These are phyloP conservation scores for Ascochyta lentis DNA, from an alignment of 2,329 filamentous ascomycete species.

Conservation along the genomic window DNA sequence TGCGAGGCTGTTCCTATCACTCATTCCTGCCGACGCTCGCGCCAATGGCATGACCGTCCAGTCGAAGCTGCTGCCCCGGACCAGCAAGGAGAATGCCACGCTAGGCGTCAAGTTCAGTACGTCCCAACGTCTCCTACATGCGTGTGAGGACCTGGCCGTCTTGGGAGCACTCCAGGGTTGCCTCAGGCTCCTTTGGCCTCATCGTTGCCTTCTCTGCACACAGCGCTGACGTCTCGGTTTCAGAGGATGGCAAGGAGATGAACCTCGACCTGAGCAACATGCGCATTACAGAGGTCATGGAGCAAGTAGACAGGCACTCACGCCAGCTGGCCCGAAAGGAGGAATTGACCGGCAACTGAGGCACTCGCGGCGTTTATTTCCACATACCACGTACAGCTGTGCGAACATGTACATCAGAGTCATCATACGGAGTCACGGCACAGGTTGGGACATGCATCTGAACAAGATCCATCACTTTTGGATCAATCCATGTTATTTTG, in stretches of 20 bases:
- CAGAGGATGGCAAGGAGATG: slow-evolving; percentile 93
- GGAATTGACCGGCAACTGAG: slow-evolving; percentile 66
- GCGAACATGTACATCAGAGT: slow-evolving; percentile 21
- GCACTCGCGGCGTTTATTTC: background rate
- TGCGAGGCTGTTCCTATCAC: slow-evolving; percentile 84
- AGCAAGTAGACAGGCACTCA: slow-evolving; percentile 90
- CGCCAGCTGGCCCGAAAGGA: slow-evolving; percentile 81
- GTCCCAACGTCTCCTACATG: slow-evolving; percentile 27
- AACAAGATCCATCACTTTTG: slow-evolving; percentile 19
- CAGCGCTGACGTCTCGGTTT: slow-evolving; percentile 23
- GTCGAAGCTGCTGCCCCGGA: slow-evolving; percentile 75
- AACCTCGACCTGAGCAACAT: slow-evolving; percentile 79
- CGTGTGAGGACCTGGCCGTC: background rate
- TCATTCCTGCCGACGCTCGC: slow-evolving; percentile 81
- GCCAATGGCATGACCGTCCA: slow-evolving; percentile 76
- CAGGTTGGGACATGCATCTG: slow-evolving; percentile 10
- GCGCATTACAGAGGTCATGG: slow-evolving; percentile 83
- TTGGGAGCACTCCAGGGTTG: background rate
- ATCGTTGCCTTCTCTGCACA: background rate
- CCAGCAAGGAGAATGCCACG: slow-evolving; percentile 70
- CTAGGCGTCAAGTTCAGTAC: slow-evolving; percentile 86
- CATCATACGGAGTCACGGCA: slow-evolving; percentile 39
- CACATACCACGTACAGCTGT: slow-evolving; percentile 9
- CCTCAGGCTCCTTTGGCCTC: background rate
- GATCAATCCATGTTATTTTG: slow-evolving; percentile 26